Percentiles rank a stretch among this genome's conserved stretches.
Evolutionary conservation across 768 basidiomycete species (phyloP).

Genomic region (Pleurotus platypus): DNA sequence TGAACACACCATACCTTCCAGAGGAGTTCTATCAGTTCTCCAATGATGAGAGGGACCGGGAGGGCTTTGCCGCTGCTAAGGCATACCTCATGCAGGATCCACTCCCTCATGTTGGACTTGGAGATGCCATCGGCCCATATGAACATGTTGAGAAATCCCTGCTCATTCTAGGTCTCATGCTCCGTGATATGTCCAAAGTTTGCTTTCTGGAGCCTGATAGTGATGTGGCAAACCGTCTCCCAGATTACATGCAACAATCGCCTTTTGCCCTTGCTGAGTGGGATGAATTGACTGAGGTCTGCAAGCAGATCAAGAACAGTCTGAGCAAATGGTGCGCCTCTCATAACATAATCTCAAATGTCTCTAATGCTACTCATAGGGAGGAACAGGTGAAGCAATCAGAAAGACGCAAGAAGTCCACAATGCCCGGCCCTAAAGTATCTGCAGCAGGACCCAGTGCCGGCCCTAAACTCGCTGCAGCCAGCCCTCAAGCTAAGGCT

Average conservation of each 20-base stretch:
- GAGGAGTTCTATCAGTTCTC: too few relatives aligned
- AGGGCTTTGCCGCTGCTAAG: not conserved
- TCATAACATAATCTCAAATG: too few relatives aligned
- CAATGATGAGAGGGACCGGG: too few relatives aligned
- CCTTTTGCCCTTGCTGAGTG: not conserved
- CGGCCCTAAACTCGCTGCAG: not conserved
- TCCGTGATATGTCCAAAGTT: not conserved
- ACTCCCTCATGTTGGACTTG: not conserved
- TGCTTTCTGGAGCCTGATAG: not conserved
- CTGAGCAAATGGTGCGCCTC: too few relatives aligned
- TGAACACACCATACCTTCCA: too few relatives aligned
- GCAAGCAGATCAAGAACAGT: too few relatives aligned
- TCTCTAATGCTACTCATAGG: too few relatives aligned
- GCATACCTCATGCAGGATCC: too few relatives aligned
- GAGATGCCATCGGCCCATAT: not conserved
- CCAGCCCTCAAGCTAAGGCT: not conserved
- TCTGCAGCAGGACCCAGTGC: too few relatives aligned
- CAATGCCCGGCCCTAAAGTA: too few relatives aligned
- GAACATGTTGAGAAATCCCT: not conserved
- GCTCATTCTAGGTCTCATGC: not conserved
- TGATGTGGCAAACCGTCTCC: not conserved
- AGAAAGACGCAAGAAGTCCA: too few relatives aligned
- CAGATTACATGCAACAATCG: not conserved
- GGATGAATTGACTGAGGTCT: not conserved
- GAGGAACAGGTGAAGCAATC: too few relatives aligned